A percentile compares a stretch with the other conserved stretches of the same genome.
These are phyloP conservation scores for Castanospermum australe DNA, from an alignment of 306 rosid genomes.

Conservation along the genomic window DNA sequence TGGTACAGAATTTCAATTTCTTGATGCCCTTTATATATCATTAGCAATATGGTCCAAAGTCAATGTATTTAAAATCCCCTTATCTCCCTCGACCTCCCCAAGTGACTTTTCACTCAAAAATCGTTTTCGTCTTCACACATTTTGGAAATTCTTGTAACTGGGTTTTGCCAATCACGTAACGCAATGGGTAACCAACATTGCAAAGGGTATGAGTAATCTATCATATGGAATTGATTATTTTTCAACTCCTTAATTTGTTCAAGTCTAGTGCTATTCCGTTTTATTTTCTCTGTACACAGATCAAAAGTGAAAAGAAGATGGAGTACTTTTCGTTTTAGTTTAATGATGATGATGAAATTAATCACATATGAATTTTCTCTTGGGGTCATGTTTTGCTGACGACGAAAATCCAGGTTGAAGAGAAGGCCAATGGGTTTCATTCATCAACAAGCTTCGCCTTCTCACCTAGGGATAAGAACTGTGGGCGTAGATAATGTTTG, in stretches of 20 bases:
- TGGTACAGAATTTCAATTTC: constrained; percentile 3
- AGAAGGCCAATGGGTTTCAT: constrained; percentile 32
- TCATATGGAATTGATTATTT: background rate
- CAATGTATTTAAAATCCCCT: constrained; percentile 20
- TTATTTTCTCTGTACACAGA: background rate
- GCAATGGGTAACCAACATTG: constrained; percentile 42
- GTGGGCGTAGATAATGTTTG: constrained; percentile 38
- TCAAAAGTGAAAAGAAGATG: too few species aligned
- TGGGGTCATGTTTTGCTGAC: constrained; percentile 11
- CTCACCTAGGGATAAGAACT: constrained; percentile 57
- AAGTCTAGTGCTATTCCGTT: background rate
- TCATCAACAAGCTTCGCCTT: constrained; percentile 37
- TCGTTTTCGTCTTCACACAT: background rate
- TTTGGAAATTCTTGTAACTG: background rate
- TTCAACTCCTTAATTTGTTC: background rate
- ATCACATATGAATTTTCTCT: too few species aligned
- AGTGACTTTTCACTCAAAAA: constrained; percentile 9
- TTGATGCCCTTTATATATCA: background rate
- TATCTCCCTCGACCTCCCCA: background rate
- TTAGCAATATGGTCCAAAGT: constrained; percentile 22
- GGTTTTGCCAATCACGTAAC: background rate
- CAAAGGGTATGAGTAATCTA: too few species aligned
- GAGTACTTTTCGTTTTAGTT: too few species aligned
- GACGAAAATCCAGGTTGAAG: constrained; percentile 31
- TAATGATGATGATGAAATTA: background rate